These are phyloP conservation scores for Podaxis mareebaensis DNA, from an alignment of 768 basidiomycete species.

Conservation along the genomic window DNA sequence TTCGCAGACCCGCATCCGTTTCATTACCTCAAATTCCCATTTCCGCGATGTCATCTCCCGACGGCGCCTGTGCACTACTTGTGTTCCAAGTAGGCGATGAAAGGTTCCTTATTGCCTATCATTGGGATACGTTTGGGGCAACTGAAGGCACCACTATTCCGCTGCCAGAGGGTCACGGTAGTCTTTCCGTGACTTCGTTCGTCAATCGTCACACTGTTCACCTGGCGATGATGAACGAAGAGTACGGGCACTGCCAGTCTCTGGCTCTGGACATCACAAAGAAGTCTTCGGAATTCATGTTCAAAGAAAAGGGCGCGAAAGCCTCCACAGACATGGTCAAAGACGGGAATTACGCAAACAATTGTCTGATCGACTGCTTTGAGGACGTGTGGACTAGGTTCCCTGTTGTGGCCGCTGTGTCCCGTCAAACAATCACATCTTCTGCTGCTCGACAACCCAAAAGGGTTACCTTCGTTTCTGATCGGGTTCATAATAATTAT, in stretches of 20 bases:
- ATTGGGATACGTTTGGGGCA: conserved; percentile 59
- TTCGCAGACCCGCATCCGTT: conserved; percentile 35
- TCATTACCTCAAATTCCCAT: conserved; percentile 32
- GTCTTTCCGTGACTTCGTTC: conserved; percentile 46
- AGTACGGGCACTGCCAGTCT: conserved; percentile 36
- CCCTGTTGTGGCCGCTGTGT: conserved; percentile 55
- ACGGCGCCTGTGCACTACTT: conserved; percentile 52
- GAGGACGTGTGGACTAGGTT: conserved; percentile 63
- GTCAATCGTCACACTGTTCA: conserved; percentile 41
- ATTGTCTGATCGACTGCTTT: conserved; percentile 56
- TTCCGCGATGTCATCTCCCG: conserved; percentile 49
- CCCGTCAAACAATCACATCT: conserved; percentile 38
- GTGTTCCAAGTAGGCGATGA: conserved; percentile 23
- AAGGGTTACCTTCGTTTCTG: conserved; percentile 45
- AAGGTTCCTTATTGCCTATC: conserved; percentile 33
- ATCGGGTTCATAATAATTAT: conserved; percentile 29
- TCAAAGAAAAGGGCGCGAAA: conserved; percentile 41
- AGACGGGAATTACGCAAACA: conserved; percentile 33
- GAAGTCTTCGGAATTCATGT: conserved; percentile 56
- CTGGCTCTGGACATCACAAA: conserved; percentile 53
- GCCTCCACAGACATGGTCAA: conserved; percentile 19
- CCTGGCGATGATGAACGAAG: conserved; percentile 40
- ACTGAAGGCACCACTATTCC: conserved; percentile 42
- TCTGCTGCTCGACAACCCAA: conserved; percentile 31
- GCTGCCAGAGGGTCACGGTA: conserved; percentile 27